Percentiles rank a stretch among this genome's conserved stretches.
These are phyloP conservation scores for Ceratocystis cacaofunesta DNA, from an alignment of 2,329 filamentous ascomycete species.

Conservation along the genomic window DNA sequence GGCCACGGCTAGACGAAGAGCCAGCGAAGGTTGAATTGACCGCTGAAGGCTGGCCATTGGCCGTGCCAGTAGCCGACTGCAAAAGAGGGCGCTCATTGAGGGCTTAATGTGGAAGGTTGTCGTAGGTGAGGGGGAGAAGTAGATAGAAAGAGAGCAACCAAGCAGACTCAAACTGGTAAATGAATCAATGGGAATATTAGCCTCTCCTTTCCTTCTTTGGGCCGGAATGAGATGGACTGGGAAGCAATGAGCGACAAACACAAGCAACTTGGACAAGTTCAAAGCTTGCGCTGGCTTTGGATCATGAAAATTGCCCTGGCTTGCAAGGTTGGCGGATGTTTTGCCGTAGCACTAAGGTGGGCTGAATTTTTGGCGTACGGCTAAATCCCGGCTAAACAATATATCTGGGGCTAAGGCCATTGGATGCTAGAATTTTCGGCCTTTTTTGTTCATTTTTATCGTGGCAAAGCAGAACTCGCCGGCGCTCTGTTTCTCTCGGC, in stretches of 20 bases:
- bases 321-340: not conserved
- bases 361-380: slow-evolving; percentile 9
- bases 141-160: not conserved
- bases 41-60: slow-evolving; percentile 7
- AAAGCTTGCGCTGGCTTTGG: slow-evolving; percentile 5
- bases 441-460: slow-evolving; percentile 7
- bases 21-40: not conserved
- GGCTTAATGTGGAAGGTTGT: not conserved
- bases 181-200: not conserved
- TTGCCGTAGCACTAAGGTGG: slow-evolving; percentile 3
- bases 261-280: not conserved
- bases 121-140: not conserved
- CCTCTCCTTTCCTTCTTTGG: not conserved
- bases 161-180: not conserved
- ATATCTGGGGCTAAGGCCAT: not conserved
- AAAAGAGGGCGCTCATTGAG: slow-evolving; percentile 17
- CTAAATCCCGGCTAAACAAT: slow-evolving; percentile 11
- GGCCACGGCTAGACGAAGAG: not conserved
- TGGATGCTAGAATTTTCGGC: slow-evolving; percentile 16
- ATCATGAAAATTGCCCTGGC: slow-evolving; percentile 8
- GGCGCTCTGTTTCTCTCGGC: slow-evolving; percentile 1
- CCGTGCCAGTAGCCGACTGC: slow-evolving; percentile 13
- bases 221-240: not conserved
- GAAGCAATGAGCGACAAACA: not conserved
- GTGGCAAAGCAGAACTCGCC: slow-evolving; percentile 8